Conservation (phyloP, 1,139 yeast species). For the Kurtzmaniella quercitrusa region DNA sequence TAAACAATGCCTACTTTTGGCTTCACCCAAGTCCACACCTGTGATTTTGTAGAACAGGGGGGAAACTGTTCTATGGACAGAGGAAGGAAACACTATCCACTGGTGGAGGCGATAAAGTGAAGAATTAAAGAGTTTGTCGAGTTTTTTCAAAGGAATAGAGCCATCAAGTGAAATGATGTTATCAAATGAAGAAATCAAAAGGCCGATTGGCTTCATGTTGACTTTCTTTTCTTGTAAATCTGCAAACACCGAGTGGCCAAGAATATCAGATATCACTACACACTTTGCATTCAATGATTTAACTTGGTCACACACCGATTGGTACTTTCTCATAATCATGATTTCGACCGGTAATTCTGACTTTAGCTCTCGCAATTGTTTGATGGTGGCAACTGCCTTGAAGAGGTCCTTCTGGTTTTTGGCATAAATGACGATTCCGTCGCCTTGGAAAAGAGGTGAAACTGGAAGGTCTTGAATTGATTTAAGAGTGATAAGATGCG, state of each 20-base stretch:
- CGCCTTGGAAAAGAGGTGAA: slow-evolving; percentile 27
- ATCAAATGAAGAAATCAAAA: slow-evolving; percentile 32
- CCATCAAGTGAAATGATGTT: slow-evolving; percentile 32
- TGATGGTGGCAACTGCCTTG: slow-evolving; percentile 24
- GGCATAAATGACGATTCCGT: slow-evolving; percentile 30
- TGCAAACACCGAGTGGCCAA: slow-evolving; percentile 19
- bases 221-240: slow-evolving; percentile 18
- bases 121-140: slow-evolving; percentile 23
- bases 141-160: slow-evolving; percentile 29
- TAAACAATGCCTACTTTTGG: slow-evolving; percentile 25
- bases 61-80: slow-evolving; percentile 34
- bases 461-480: slow-evolving; percentile 20
- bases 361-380: slow-evolving; percentile 31
- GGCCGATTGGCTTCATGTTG: slow-evolving; percentile 29
- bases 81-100: slow-evolving; percentile 37
- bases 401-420: slow-evolving; percentile 13
- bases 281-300: slow-evolving; percentile 28
- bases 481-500: slow-evolving; percentile 24
- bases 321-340: slow-evolving; percentile 10
- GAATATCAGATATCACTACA: slow-evolving; percentile 24
- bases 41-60: slow-evolving; percentile 34
- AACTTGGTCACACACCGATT: slow-evolving; percentile 11
- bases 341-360: slow-evolving; percentile 34
- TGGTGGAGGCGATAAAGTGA: slow-evolving; percentile 25
- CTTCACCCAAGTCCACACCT: slow-evolving; percentile 26